Base-by-base conservation (phyloP, 164 flowering plant genomes). In the Kalanchoe fedtschenkoi region DNA sequence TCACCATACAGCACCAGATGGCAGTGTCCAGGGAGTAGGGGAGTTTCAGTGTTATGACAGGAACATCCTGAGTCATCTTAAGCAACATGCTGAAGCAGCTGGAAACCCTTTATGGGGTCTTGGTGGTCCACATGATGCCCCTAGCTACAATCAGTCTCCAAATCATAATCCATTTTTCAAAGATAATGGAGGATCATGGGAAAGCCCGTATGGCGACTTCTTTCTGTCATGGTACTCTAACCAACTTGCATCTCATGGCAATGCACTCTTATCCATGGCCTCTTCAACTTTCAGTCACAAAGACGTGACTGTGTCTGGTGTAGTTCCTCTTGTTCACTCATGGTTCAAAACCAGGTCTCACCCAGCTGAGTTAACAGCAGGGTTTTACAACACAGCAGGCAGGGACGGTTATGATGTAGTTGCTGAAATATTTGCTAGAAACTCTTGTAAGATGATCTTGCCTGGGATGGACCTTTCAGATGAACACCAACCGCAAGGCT, bases 191-290 rank as follows among this genome's bases (percentile, higher is more conserved):
- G 98, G 98, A 34, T 90, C 98, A 16, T 93, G 98, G 99, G 89
- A 87, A 70, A 77, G 84, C 60, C 74, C 76, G 0, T 93, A 93
- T 64, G 99, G 95, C 2, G 73, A 88, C 58, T 93, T 93, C 74
- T 93, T 93, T 83, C 91, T 90, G 35, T 75, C 90, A 9, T 93
- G 98, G 97, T 93, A 93, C 75, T 86, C 97, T 11, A 69, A 58
- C 68, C 76, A 75, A 72, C 95, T 93, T 38, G 51, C 80, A 2
- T 57, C 74, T 47, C 99, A 93, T 62, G 92, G 82, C n/a, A 70
- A 80, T 54, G 79, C 84, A 43, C 65, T 93, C 46, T 84, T 93
- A 34, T 81, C 95, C 2, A 66, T 85, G 33, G 96, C 91, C 34
- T 72, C 87, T 13, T 58, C 75, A 6, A 57, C 72, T 8, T 88